Conservation (phyloP, 192 early-diverging fungal genomes). For the Allomyces macrogynus region DNA sequence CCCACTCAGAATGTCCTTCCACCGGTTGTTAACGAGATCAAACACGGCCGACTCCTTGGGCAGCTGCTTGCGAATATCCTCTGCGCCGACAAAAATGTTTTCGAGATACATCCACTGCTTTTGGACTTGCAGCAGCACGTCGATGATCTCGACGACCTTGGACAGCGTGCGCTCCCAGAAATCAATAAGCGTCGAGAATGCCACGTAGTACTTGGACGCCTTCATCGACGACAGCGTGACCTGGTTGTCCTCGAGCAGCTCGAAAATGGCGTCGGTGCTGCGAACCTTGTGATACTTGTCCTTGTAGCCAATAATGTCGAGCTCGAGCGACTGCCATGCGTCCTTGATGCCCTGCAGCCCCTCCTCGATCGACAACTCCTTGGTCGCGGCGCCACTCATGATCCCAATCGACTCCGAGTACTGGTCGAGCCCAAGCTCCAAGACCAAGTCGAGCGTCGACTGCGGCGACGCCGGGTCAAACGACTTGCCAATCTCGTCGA, state of each 20-base stretch:
- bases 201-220: constrained; percentile 89
- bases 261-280: constrained; percentile 96
- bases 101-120: constrained; percentile 99
- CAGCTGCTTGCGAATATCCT: constrained; percentile 14
- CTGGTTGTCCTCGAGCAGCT: constrained; percentile 85
- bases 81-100: constrained; percentile 84
- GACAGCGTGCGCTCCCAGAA: constrained; percentile 93
- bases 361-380: constrained; percentile 98
- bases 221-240: constrained; percentile 92
- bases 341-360: constrained; percentile 80
- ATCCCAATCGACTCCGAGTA: constrained; percentile 68
- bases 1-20: constrained; percentile 88
- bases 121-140: constrained; percentile 99
- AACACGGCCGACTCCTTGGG: constrained; percentile 79
- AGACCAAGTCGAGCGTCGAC: constrained; percentile 79
- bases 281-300: constrained; percentile 79
- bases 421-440: constrained; percentile 78
- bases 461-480: constrained; percentile 41
- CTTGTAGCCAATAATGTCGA: constrained; percentile 95
- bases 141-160: constrained; percentile 82
- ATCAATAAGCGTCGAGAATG: constrained; percentile 87
- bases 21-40: constrained; percentile 74
- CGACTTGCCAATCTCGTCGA: constrained; percentile 60
- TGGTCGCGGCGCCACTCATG: constrained; percentile 76
- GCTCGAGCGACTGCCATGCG: constrained; percentile 72